A percentile compares a stretch with the other conserved stretches of the same genome.
phyloP scores from a whole-genome alignment of 2,329 filamentous ascomycete species.

The Thielaviopsis populi region DNA sequence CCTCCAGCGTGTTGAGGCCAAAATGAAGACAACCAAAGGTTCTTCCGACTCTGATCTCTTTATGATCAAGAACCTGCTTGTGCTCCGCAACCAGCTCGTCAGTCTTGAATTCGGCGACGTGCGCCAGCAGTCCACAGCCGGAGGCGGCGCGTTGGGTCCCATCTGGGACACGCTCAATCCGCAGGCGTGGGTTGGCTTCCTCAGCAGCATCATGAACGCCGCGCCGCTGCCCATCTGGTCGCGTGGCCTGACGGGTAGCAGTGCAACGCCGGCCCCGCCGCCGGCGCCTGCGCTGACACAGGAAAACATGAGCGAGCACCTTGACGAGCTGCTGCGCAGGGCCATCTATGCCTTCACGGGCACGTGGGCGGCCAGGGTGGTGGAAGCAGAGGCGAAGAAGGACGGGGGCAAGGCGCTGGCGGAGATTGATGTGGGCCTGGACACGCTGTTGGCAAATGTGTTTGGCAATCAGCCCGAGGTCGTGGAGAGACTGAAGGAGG shows the following conservation, averaged over 20 bases:
- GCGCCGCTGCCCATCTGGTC: slow-evolving; percentile 34
- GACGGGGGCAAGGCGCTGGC: slow-evolving; percentile 35
- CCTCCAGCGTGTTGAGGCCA: slow-evolving; percentile 59
- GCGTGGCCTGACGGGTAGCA: slow-evolving; percentile 23
- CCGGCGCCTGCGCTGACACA: slow-evolving; percentile 24
- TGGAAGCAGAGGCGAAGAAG: slow-evolving; percentile 34
- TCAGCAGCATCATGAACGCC: slow-evolving; percentile 39
- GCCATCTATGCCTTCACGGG: slow-evolving; percentile 49
- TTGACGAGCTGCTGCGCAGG: slow-evolving; percentile 47
- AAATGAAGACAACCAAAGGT: slow-evolving; percentile 46
- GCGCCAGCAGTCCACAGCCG: slow-evolving; percentile 30
- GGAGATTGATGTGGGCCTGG: slow-evolving; percentile 41
- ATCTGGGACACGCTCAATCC: slow-evolving; percentile 50
- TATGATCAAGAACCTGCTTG: slow-evolving; percentile 83
- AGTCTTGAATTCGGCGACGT: slow-evolving; percentile 80
- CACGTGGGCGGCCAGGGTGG: slow-evolving; percentile 39
- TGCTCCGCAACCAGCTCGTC: slow-evolving; percentile 90
- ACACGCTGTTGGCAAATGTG: slow-evolving; percentile 39
- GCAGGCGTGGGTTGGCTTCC: slow-evolving; percentile 43
- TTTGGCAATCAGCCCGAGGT: slow-evolving; percentile 47
- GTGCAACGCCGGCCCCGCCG: slow-evolving; percentile 22
- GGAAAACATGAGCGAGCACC: slow-evolving; percentile 48
- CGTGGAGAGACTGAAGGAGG: slow-evolving; percentile 44
- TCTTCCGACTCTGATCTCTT: slow-evolving; percentile 71
- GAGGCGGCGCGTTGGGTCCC: slow-evolving; percentile 37